A percentile compares a stretch with the other conserved stretches of the same genome.
phyloP scores from a whole-genome alignment of 2,329 filamentous ascomycete genomes.

The Monosporascus ibericus region DNA sequence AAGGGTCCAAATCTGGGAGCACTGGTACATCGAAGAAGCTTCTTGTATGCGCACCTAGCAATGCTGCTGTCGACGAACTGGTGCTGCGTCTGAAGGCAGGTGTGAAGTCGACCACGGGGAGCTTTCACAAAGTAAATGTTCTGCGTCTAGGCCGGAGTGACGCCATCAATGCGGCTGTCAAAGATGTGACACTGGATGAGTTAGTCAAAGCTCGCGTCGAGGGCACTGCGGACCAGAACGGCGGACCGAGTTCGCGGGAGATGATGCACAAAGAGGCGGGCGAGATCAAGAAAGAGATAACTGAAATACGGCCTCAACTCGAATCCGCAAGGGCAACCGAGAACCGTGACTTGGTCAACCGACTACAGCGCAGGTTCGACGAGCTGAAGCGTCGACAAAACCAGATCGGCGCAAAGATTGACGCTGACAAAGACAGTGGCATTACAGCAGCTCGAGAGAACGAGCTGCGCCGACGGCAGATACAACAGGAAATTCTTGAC shows the following conservation, averaged over 20 bases:
- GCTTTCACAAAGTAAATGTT: slow-evolving; percentile 72
- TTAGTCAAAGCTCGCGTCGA: slow-evolving; percentile 72
- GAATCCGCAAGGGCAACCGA: slow-evolving; percentile 57
- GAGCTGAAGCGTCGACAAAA: slow-evolving; percentile 70
- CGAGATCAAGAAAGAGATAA: slow-evolving; percentile 70
- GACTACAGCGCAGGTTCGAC: slow-evolving; percentile 71
- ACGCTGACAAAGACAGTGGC: slow-evolving; percentile 79
- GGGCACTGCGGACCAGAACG: slow-evolving; percentile 51
- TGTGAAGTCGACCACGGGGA: slow-evolving; percentile 70
- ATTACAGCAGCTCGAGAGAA: slow-evolving; percentile 76
- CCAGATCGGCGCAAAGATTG: slow-evolving; percentile 74
- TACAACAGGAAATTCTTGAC: slow-evolving; percentile 88
- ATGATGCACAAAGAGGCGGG: slow-evolving; percentile 58
- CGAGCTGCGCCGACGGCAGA: slow-evolving; percentile 74
- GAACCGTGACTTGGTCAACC: slow-evolving; percentile 41
- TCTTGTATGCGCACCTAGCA: slow-evolving; percentile 95
- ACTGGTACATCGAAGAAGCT: slow-evolving; percentile 65
- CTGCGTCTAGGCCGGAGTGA: slow-evolving; percentile 86
- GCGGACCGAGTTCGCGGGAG: slow-evolving; percentile 49
- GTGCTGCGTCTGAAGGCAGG: slow-evolving; percentile 88
- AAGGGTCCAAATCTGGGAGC: slow-evolving; percentile 24
- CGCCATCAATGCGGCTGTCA: slow-evolving; percentile 82
- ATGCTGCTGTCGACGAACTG: slow-evolving; percentile 93
- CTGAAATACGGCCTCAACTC: slow-evolving; percentile 63
- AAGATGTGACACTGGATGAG: slow-evolving; percentile 89